Evolutionary conservation across 495 filamentous ascomycete species (phyloP).

Genomic region (Penicillium paradoxum): DNA sequence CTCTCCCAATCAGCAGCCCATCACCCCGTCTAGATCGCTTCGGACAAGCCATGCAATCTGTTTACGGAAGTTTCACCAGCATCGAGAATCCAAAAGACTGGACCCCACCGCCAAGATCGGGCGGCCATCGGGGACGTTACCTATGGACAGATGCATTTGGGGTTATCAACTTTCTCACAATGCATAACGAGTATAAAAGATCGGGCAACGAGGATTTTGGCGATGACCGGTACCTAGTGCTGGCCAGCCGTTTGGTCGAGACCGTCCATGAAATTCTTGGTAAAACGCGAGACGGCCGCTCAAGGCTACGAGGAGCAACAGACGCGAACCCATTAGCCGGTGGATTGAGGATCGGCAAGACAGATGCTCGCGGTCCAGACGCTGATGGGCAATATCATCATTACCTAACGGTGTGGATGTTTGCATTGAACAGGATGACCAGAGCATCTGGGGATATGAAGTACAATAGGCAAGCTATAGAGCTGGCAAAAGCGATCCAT

Average conservation of each 20-base stretch:
- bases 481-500: slow-evolving; percentile 56
- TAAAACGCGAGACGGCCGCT: slow-evolving; percentile 45
- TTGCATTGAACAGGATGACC: slow-evolving; percentile 57
- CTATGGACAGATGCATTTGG: slow-evolving; percentile 68
- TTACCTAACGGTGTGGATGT: slow-evolving; percentile 69
- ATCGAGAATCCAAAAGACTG: slow-evolving; percentile 31
- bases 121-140: slow-evolving; percentile 62
- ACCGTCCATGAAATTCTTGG: slow-evolving; percentile 56
- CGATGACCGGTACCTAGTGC: slow-evolving; percentile 43
- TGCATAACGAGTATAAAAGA: slow-evolving; percentile 39
- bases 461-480: slow-evolving; percentile 53
- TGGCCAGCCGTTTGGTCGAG: slow-evolving; percentile 48
- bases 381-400: slow-evolving; percentile 66
- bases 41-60: slow-evolving; percentile 34
- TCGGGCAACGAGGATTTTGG: not conserved
- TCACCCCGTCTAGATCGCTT: slow-evolving; percentile 33
- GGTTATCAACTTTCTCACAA: slow-evolving; percentile 61
- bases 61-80: slow-evolving; percentile 35
- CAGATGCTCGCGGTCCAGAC: slow-evolving; percentile 46
- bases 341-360: slow-evolving; percentile 61
- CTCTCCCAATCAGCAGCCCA: slow-evolving; percentile 18
- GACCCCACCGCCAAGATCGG: slow-evolving; percentile 47
- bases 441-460: slow-evolving; percentile 43
- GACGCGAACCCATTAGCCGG: slow-evolving; percentile 52
- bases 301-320: slow-evolving; percentile 50